These are phyloP conservation scores for Oenanthe sinensis DNA, from an alignment of 129 eudicot genomes.

Conservation along the genomic window DNA sequence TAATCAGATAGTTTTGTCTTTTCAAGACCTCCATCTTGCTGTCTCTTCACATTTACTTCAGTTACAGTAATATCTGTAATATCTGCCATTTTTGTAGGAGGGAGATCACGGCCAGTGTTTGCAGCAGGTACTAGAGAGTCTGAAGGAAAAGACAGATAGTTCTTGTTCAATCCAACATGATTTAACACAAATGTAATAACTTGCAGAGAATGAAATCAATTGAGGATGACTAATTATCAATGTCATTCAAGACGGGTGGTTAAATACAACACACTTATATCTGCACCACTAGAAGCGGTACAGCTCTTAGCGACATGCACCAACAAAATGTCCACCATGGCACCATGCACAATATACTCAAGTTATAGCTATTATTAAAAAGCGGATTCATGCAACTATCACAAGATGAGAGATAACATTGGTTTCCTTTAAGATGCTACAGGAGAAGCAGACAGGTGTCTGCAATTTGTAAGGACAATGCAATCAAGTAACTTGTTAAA, in stretches of 20 bases:
- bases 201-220: neutral
- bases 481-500: neutral
- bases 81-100: neutral
- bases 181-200: neutral
- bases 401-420: neutral
- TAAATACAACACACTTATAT: neutral
- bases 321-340: neutral
- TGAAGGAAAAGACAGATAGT: neutral
- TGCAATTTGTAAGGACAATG: neutral
- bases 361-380: neutral
- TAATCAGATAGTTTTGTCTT: neutral
- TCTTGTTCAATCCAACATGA: neutral
- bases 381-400: neutral
- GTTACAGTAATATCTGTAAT: neutral
- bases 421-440: neutral
- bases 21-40: neutral
- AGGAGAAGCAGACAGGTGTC: neutral
- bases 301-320: neutral
- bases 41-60: neutral
- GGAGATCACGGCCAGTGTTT: neutral
- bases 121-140: slow-evolving; percentile 9
- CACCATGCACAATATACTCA: neutral
- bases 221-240: neutral
- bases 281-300: neutral
- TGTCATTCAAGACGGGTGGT: neutral